Evolutionary conservation across 2,329 filamentous ascomycete species (phyloP), one percentile per base, ranked within the genome.

Genomic region (Geosmithia morbida): DNA sequence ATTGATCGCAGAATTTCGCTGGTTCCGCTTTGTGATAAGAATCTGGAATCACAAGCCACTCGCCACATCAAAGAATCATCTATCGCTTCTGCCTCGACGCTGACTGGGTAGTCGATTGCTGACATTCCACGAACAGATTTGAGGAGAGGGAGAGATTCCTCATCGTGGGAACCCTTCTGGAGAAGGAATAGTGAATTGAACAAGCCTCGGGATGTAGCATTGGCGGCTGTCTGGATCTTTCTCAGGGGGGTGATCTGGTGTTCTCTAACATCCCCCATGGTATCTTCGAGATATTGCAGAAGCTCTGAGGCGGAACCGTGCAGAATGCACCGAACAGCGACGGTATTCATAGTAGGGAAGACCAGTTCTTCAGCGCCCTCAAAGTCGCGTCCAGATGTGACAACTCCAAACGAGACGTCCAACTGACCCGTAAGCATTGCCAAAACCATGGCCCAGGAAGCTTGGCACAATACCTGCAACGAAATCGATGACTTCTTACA

Each of bases 301-400:
- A 94, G 81, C 1, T 80, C 72, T 1, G 61, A 52, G 0, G 75
- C 65, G 0, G 72, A 79, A 2, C 86, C 86, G 54, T 92, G 84
- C 2, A 95, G 60, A 2, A 89, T 71, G 1, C 75, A 75, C 11
- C 88, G 74, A 7, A 94, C 70, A 0, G 83, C 77, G 0, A 95
- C 80, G 0, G 89, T 95, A 57, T 94, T 96, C 85, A 96, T 95
- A 0, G 85, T 87, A 0, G 89, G 90, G 56, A 95, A 96, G 57
- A 89, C 71, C 13, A 90, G 63, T 22, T 75, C 62, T 42, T 84
- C 75, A 0, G 79, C 75, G 16, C 76, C 73, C 43, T 85, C 81
- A 10, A 78, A 79, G 48, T 92, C 86, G n/a, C 90, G 76, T 16
- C 90, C 89, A 0, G 87, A 88, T 13, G 95, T 69, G 1, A 96